Evolutionary conservation across 2,329 filamentous ascomycete genomes (phyloP).

Genomic region (Talaromyces sp.): DNA sequence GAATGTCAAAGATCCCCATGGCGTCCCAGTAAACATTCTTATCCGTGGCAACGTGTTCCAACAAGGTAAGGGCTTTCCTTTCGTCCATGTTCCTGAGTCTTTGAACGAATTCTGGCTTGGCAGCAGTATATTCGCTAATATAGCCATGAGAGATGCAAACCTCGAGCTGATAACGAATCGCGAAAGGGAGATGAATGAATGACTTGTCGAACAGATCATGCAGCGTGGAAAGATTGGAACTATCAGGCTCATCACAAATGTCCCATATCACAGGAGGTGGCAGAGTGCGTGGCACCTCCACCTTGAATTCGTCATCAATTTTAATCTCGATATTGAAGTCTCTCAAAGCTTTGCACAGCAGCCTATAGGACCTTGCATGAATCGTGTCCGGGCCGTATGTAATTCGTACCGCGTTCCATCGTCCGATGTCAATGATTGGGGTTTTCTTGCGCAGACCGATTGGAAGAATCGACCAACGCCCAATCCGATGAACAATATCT

Average conservation of each 20-base stretch:
- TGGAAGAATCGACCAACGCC: constrained; percentile 32
- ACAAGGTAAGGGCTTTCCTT: constrained; percentile 58
- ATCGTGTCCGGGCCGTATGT: constrained; percentile 39
- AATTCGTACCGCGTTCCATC: constrained; percentile 61
- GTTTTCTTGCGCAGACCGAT: constrained; percentile 48
- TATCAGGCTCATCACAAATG: constrained; percentile 37
- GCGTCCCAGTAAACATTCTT: constrained; percentile 63
- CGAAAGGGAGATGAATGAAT: constrained; percentile 57
- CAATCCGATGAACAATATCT: constrained; percentile 50
- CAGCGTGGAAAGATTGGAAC: constrained; percentile 29
- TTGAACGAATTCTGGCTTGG: constrained; percentile 59
- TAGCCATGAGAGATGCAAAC: constrained; percentile 80
- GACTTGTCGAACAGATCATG: constrained; percentile 33
- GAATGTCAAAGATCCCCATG: constrained; percentile 64
- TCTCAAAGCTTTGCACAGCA: constrained; percentile 54
- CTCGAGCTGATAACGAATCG: constrained; percentile 84
- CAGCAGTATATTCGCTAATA: constrained; percentile 72
- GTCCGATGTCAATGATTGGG: constrained; percentile 59
- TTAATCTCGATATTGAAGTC: constrained; percentile 67
- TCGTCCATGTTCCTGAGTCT: constrained; percentile 53
- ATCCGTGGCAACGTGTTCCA: constrained; percentile 70
- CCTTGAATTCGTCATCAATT: constrained; percentile 49
- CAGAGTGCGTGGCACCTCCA: constrained; percentile 41
- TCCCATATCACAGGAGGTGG: constrained; percentile 32
- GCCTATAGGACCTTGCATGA: constrained; percentile 34